These are phyloP conservation scores for Calonectria ilicicola DNA, from an alignment of 2,329 filamentous ascomycete species.

Conservation along the genomic window DNA sequence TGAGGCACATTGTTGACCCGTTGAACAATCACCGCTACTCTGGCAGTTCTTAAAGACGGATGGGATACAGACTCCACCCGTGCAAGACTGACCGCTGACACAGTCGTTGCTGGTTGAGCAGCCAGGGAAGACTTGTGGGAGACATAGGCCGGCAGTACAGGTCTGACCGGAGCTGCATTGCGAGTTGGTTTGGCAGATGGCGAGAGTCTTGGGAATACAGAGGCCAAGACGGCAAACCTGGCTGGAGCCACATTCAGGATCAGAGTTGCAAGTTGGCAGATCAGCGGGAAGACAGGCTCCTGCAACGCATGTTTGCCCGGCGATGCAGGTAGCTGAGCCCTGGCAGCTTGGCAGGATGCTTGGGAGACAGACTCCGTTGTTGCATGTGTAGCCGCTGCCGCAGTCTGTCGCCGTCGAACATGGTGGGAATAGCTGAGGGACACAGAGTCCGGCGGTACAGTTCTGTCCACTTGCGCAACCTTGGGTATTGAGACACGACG, in stretches of 20 bases:
- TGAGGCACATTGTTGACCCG: slow-evolving; percentile 9
- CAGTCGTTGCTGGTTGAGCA: slow-evolving; percentile 17
- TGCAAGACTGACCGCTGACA: slow-evolving; percentile 1
- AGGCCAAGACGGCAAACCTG: slow-evolving; percentile 20
- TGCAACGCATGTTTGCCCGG: not conserved
- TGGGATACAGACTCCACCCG: slow-evolving; percentile 10
- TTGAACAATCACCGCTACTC: not conserved
- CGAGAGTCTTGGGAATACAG: slow-evolving; percentile 11
- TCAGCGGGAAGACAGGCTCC: slow-evolving; percentile 11
- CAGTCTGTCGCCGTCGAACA: not conserved
- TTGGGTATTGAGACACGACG: not conserved
- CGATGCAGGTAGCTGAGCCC: not conserved
- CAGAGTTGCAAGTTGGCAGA: not conserved
- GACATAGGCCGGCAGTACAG: slow-evolving; percentile 12
- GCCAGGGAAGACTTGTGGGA: slow-evolving; percentile 8
- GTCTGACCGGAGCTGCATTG: not conserved
- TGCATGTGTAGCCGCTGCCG: not conserved
- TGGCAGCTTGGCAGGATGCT: not conserved
- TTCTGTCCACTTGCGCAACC: not conserved
- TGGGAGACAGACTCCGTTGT: slow-evolving; percentile 12
- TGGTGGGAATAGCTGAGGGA: slow-evolving; percentile 9
- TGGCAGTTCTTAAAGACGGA: not conserved
- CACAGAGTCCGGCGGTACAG: slow-evolving; percentile 16
- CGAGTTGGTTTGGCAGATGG: not conserved
- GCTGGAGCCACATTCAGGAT: slow-evolving; percentile 12